Conservation (phyloP, 2,329 filamentous ascomycete genomes). For the Sordariomycetes sp. region DNA sequence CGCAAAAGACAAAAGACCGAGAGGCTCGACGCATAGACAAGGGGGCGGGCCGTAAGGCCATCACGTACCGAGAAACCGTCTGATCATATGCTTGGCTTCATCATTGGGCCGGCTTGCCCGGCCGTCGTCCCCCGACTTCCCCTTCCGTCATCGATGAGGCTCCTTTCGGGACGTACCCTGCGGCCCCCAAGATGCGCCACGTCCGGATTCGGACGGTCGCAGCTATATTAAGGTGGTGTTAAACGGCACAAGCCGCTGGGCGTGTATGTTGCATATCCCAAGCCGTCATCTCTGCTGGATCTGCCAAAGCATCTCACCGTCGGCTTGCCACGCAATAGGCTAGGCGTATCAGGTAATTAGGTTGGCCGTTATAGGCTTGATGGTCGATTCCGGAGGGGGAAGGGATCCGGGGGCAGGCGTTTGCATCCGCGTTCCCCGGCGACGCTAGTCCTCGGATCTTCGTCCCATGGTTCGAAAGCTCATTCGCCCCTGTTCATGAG, state of each 20-base stretch:
- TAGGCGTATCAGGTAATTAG: neutral
- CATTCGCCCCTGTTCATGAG: neutral
- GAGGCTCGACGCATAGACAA: neutral
- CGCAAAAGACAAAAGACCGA: neutral
- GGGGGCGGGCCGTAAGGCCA: neutral
- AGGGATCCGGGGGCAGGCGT: neutral
- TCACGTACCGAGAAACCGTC: neutral
- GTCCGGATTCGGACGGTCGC: constrained; percentile 3
- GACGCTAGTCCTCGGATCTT: neutral
- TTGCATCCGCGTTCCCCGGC: neutral
- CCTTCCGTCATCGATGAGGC: neutral
- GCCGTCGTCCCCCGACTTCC: neutral
- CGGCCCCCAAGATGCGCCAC: neutral
- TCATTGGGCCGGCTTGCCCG: neutral
- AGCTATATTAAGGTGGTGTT: constrained; percentile 1
- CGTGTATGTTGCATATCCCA: neutral
- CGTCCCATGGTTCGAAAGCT: neutral
- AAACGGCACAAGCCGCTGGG: neutral
- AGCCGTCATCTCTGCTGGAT: neutral
- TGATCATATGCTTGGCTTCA: neutral
- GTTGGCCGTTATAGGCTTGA: neutral
- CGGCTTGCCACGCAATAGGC: neutral
- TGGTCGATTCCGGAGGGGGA: neutral
- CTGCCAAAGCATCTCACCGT: neutral
- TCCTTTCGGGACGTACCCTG: constrained; percentile 1